Conservation (phyloP, 345 rosid genomes). For the Gossypium rotundifolium region DNA sequence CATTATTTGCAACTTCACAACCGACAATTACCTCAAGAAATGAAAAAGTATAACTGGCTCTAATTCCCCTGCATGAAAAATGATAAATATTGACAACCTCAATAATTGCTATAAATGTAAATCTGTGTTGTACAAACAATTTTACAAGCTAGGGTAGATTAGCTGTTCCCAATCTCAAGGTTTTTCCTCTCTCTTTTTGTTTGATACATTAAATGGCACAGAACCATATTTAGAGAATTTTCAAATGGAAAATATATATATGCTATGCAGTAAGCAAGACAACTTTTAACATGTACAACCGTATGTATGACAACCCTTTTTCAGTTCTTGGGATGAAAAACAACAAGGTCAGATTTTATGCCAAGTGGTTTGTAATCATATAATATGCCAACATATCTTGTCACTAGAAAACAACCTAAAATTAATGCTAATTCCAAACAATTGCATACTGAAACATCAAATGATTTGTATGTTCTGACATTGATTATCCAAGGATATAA, state of each 20-base stretch:
- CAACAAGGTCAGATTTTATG: not conserved
- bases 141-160: not conserved
- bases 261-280: not conserved
- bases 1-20: slow-evolving; percentile 48
- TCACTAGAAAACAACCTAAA: not conserved
- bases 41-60: slow-evolving; percentile 59
- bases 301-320: not conserved
- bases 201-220: not conserved
- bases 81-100: slow-evolving; percentile 3
- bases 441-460: not conserved
- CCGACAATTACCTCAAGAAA: slow-evolving; percentile 82
- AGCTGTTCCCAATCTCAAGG: not conserved
- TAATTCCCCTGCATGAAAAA: slow-evolving; percentile 59
- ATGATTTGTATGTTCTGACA: not conserved
- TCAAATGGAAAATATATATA: not conserved
- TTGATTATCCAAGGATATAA: not conserved
- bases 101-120: slow-evolving; percentile 10
- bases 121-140: not conserved
- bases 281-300: not conserved
- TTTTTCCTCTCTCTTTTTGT: not conserved
- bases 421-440: not conserved
- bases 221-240: not conserved
- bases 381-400: not conserved
- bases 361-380: not conserved
- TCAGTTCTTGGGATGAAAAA: not conserved